Evolutionary conservation across 2,329 filamentous ascomycete species (phyloP), one percentile per base, ranked within the genome.

Genomic region (Fonsecaea monophora): DNA sequence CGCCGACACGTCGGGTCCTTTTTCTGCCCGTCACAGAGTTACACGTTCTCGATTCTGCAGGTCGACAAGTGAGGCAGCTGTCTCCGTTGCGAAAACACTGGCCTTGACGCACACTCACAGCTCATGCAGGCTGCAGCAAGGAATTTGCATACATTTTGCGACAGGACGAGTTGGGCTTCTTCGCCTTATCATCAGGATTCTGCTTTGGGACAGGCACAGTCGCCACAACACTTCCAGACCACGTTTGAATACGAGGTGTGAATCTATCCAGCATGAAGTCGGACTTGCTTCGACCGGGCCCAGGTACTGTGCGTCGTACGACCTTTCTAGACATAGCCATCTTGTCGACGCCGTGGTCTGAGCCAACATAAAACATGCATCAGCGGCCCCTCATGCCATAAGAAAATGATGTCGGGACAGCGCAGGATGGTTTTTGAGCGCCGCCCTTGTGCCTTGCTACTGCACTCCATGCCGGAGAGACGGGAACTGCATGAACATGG

Each of bases 141-240:
- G 25, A 53, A 48, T 55, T 18, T 60, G 56, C 55, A 65, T 37
- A 54, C 45, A 42, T 30, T 32, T 50, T 42, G 40, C 40, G 13
- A 65, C 25, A 18, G 10, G 38, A 48, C 55, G 21, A 59, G 45
- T 64, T 58, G 55, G 18, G n/a, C 34, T 54, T n/a, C 25, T 64
- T 50, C 13, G 38, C 42, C 55, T 58, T 65, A 54, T 65, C 48
- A 25, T 65, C 62, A 54, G 55, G 54, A 32, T 4, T 34, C 53
- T 35, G 59, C 34, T 53, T 53, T 55, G 18, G 35, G 50, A 62
- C 50, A 59, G 40, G 34, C 61, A 53, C 40, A 40, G 53, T 64
- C 42, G 61, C 63, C 50, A 61, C 63, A 35, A 13, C n/a, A 18
- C 13, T 56, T 55, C 54, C 62, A 60, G 62, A 40, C 48, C 45